These are phyloP conservation scores for Physcomitrium patens DNA, from an alignment of 225 moss, liverwort and hornwort species.

Conservation along the genomic window DNA sequence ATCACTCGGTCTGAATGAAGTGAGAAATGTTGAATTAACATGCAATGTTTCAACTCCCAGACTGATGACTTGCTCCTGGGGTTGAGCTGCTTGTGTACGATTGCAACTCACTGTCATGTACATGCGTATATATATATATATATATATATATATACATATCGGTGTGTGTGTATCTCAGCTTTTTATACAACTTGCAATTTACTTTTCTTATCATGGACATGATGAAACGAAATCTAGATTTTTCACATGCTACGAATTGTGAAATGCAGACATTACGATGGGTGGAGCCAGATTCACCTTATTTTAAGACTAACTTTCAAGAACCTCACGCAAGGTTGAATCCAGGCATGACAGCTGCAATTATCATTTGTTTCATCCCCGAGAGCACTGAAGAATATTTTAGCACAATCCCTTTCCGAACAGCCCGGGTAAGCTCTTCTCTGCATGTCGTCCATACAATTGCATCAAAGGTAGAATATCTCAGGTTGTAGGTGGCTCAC, in stretches of 20 bases:
- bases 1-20: background rate
- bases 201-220: background rate
- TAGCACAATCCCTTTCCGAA: slow-evolving; percentile 70
- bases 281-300: slow-evolving; percentile 82
- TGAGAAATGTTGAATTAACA: background rate
- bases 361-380: slow-evolving; percentile 74
- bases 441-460: background rate
- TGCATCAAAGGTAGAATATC: background rate
- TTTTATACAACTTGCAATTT: too few species aligned
- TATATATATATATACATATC: too few species aligned
- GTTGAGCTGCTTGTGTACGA: background rate
- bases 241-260: background rate
- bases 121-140: too few species aligned
- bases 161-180: too few species aligned
- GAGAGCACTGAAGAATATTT: slow-evolving; percentile 76
- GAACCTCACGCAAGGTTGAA: slow-evolving; percentile 90
- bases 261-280: slow-evolving; percentile 74
- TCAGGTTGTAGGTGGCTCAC: background rate
- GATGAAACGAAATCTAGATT: slow-evolving; percentile 1
- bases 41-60: background rate
- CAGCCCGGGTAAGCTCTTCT: slow-evolving; percentile 58
- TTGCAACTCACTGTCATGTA: too few species aligned
- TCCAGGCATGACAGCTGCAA: slow-evolving; percentile 82
- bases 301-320: slow-evolving; percentile 88
- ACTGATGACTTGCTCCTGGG: background rate